Evolutionary conservation across 129 eudicot genomes (phyloP), one percentile per base, ranked within the genome.

Genomic region (Flaveria brownii): DNA sequence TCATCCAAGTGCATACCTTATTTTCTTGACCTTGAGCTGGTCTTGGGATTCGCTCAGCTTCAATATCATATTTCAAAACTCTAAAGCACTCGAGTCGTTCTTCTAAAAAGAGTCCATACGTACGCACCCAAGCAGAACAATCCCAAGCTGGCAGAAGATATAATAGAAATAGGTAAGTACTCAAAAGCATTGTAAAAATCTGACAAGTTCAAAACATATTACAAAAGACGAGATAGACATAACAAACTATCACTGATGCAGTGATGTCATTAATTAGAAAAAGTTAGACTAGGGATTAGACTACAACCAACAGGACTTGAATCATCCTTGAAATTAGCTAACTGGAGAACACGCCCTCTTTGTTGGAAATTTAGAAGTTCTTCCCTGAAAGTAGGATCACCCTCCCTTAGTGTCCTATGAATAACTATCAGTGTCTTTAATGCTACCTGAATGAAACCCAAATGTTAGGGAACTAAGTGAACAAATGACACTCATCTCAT

Each of bases 91-190:
- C 97, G 18, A 94, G 91, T 15, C 97, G 81, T 87, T 94, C 99
- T 78, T 94, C 99, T 85, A 94, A 82, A 80, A 91, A 94, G 60
- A 87, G 84, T 39, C 89, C 97, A 83, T 94, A 94, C 11, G 97
- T 87, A 65, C 99, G 91, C 56, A 94, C 99, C 99, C 99, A 94
- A 7, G 89, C 99, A 75, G 99, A 94, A 83, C 97, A 94, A 83
- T 94, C 99, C 99, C 99, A 94, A 42, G 99, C 99, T 94, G 82
- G 63, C 80, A 73, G 33, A 76, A 28, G 7, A 55, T 41, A 14
- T 9, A 2, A 18, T 9, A 74, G 10, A 26, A 64, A 56, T 55
- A 54, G 11, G 56, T 54, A 65, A 28, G 49, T 42, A 30, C 41
- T 5, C 28, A 18, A 4, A 77, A 23, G 22, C 18, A 30, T n/a